Base-by-base conservation (phyloP, 169 alveolate species). In the Cryptosporidium muris region DNA sequence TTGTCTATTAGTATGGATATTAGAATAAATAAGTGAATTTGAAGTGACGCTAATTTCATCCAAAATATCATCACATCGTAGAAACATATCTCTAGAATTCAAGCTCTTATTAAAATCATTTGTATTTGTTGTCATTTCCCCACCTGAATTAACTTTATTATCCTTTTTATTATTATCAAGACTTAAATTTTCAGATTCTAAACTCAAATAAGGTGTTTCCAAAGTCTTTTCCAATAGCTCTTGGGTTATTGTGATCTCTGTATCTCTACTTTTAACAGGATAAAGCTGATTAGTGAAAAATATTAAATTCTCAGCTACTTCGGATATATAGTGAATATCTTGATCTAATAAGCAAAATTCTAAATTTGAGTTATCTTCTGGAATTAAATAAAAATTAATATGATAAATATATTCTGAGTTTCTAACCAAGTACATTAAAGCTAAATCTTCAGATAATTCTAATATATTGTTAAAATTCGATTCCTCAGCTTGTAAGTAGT, bases 281-380 rank as follows among this genome's bases (percentile, higher is more conserved):
- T 25, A 25, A 25, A 25, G 25, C 25, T 25, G 25, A 25, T 25
- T 25, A 25, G 25, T 25, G 25, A 25, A 25, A 25, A 25, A n/a
- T 25, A 25, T 25, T 25, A 74, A 74, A 48, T 74, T 58, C 14
- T 74, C 47, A n/a, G 16, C 48, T 11, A 74, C 54, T 45, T 74
- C 85, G 1, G 68, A 54, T 36, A 74, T 74, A 16, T 74, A 48
- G 62, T 74, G 85, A n/a, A 74, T 11, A 60, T 74, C 85, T 62
- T 58, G n/a, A 36, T 74, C 85, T 2, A 68, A 58, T 5, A 62
- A 14, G 45, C 36, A 47, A 14, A 74, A 58, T 37, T 74, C 85
- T 7, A 74, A 66, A 51, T 68, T 45, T 2, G 74, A 45, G 34
- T 74, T 51, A 25, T 74, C 63, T 2, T 38, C 62, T 3, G 60